Conservation (phyloP, 2,329 filamentous ascomycete species). For the Aspergillus ochraceoroseus region DNA sequence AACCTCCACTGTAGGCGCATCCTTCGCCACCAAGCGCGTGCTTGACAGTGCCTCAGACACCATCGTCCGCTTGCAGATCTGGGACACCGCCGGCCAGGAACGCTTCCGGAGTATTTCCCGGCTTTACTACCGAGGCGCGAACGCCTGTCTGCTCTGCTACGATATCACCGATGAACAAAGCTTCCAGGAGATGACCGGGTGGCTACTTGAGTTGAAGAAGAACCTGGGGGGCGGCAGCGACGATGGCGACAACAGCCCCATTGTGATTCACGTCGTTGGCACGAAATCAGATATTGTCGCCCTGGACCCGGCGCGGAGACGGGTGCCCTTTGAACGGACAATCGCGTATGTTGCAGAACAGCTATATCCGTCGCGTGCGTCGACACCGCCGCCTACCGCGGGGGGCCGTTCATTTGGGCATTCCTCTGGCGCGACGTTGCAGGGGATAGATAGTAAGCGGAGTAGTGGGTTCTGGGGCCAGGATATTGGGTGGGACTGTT, state of each 20-base stretch:
- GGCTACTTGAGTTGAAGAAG: conserved; percentile 77
- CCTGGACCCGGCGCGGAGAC: conserved; percentile 68
- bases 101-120: conserved; percentile 90
- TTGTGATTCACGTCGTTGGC: conserved; percentile 90
- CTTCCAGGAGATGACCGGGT: conserved; percentile 87
- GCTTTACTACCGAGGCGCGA: conserved; percentile 92
- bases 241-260: conserved; percentile 59
- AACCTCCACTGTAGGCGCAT: conserved; percentile 69
- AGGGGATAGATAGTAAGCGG: conserved; percentile 44
- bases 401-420: conserved; percentile 38
- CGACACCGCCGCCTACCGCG: conserved; percentile 64
- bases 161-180: conserved; percentile 82
- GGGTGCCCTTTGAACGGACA: conserved; percentile 90
- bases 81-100: conserved; percentile 95
- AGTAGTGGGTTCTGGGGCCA: conserved; percentile 66
- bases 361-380: conserved; percentile 65
- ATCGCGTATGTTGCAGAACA: conserved; percentile 95
- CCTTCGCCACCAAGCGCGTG: conserved; percentile 73
- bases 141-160: conserved; percentile 91
- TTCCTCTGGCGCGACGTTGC: conserved; percentile 21
- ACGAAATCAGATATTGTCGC: conserved; percentile 90
- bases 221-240: too few relatives aligned
- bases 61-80: conserved; percentile 85
- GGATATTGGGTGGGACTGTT: conserved; percentile 93
- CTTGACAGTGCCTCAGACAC: conserved; percentile 81